Evolutionary conservation across 306 rosid genomes (phyloP), one percentile per base, ranked within the genome.

Genomic region (Benincasa hispida): DNA sequence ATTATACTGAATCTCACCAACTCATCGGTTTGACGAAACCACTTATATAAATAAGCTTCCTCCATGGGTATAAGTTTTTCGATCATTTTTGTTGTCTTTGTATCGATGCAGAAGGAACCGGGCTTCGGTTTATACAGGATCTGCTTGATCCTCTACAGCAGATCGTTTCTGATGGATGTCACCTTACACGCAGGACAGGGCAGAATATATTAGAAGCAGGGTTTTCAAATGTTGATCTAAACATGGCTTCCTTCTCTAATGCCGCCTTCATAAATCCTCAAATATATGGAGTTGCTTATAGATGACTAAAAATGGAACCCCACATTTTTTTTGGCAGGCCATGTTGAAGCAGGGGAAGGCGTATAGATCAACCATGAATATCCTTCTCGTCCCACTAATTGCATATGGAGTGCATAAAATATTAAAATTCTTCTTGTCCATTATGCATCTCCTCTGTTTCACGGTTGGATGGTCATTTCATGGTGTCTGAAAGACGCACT

Each of bases 111-210:
- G 95, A 91, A 70, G 96, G 98, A 57, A 86, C 91, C 18, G 17
- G 69, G 76, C 93, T 83, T 58, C 87, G 86, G 70, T 84, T 89
- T 34, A 6, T 89, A 8, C 96, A 94, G 75, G 75, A 77, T 45
- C 76, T 88, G 82, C 87, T 91, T 67, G 90, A 92, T 85, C 95
- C 97, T 51, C 79, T 87, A 59, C 98, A 94, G 83, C 93, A 88
- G 80, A 80, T 81, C 54, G 10, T 90, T 51, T 50, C 86, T 58
- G 99, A 90, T 79, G 93, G 95, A 42, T 94, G 97, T 76, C 92
- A 89, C 77, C 91, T 94, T 67, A 87, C 90, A 39, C 79, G 95
- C 75, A 86, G 87, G 76, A 90, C 93, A n/a, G 91, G 87, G 77
- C 59, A 53, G 54, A 50, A 22, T 12, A 90, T 94, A 84, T 80